A percentile compares a stretch with the other conserved stretches of the same genome.
These are phyloP conservation scores for Kwoniella sp. DNA, from an alignment of 768 basidiomycete species.

Conservation along the genomic window DNA sequence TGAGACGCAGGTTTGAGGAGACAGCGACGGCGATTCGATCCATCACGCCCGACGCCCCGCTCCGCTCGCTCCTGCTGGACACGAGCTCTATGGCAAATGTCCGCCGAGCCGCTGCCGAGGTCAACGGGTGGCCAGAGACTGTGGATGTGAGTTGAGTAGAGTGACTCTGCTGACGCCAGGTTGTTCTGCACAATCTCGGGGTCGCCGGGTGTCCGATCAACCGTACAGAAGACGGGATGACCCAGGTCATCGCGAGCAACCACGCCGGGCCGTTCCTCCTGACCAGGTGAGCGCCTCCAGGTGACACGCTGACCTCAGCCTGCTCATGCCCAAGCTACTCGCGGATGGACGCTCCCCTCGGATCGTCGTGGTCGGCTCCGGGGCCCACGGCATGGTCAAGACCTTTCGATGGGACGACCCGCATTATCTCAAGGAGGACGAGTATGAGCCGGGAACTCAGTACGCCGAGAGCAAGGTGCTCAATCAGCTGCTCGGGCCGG, in stretches of 20 bases:
- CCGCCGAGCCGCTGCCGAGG: conserved; percentile 3
- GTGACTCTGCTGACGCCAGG: neutral
- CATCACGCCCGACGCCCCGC: conserved; percentile 7
- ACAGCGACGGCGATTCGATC: conserved; percentile 1
- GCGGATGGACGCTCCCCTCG: conserved; percentile 5
- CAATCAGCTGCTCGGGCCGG: conserved; percentile 4
- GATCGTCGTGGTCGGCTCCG: conserved; percentile 12
- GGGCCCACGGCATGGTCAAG: conserved; percentile 1
- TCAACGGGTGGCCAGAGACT: conserved; percentile 7
- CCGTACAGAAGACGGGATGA: conserved; percentile 6
- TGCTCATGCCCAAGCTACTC: conserved; percentile 15
- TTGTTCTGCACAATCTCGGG: conserved; percentile 12
- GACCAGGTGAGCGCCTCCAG: conserved; percentile 8
- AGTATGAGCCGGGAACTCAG: neutral
- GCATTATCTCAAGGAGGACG: conserved; percentile 1
- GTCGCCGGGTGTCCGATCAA: conserved; percentile 3
- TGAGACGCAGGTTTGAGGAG: conserved; percentile 11
- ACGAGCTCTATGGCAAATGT: conserved; percentile 8
- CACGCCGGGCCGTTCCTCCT: conserved; percentile 20
- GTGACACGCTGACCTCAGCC: neutral
- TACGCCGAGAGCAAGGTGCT: conserved; percentile 14
- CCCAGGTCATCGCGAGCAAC: conserved; percentile 3
- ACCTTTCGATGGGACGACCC: conserved; percentile 10
- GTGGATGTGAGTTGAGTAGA: conserved; percentile 8
- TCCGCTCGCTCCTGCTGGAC: conserved; percentile 6